Conservation (phyloP, 2,329 filamentous ascomycete species). For the Periconia digitata region DNA sequence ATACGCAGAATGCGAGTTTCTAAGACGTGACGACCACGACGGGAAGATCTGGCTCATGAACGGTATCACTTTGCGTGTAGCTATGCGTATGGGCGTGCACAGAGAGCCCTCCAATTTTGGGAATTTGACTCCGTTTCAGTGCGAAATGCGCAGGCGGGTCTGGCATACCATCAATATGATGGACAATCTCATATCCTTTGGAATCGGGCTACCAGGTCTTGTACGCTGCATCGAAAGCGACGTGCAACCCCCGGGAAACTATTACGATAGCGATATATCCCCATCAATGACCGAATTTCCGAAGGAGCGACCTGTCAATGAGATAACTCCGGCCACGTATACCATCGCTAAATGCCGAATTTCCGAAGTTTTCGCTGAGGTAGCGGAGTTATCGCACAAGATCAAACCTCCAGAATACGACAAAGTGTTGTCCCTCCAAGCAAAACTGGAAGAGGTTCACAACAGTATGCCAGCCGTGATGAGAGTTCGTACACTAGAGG, state of each 20-base stretch:
- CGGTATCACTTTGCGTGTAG: conserved; percentile 23
- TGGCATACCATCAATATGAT: conserved; percentile 38
- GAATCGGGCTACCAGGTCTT: conserved; percentile 38
- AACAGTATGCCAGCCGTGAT: conserved; percentile 38
- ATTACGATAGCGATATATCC: conserved; percentile 43
- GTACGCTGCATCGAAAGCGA: conserved; percentile 38
- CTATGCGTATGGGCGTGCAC: conserved; percentile 43
- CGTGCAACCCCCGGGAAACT: conserved; percentile 38
- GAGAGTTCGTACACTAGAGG: conserved; percentile 40
- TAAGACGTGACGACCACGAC: conserved; percentile 22
- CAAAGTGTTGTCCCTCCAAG: conserved; percentile 43
- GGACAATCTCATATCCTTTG: conserved; percentile 37
- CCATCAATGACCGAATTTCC: conserved; percentile 24
- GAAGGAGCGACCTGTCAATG: conserved; percentile 16
- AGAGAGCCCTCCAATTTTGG: conserved; percentile 35
- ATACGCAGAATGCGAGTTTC: conserved; percentile 20
- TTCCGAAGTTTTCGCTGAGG: conserved; percentile 41
- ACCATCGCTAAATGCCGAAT: conserved; percentile 38
- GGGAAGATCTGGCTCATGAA: conserved; percentile 27
- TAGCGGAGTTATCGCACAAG: conserved; percentile 42
- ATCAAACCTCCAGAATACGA: conserved; percentile 39
- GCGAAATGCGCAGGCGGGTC: conserved; percentile 41
- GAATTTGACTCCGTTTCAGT: conserved; percentile 35
- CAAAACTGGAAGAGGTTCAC: conserved; percentile 38
- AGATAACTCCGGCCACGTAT: conserved; percentile 38